Percentiles rank a stretch among this genome's conserved stretches.
Conservation (phyloP, 1,139 yeast genomes). For the Candida frijolesensis region DNA sequence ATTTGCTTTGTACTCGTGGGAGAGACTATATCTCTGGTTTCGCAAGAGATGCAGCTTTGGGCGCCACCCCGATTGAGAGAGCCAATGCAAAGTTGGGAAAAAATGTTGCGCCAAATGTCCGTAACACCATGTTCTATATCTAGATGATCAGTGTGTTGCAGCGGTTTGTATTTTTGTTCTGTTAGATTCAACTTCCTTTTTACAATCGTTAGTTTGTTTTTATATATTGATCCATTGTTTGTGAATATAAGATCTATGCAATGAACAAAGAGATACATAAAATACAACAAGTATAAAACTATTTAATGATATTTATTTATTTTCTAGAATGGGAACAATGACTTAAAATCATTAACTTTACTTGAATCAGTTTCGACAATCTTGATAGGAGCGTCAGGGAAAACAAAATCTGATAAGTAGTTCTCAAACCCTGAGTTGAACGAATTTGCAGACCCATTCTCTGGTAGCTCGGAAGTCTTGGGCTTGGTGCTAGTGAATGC, state of each 20-base stretch:
- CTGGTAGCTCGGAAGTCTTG: background rate
- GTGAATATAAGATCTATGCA: background rate
- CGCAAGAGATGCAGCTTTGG: slow-evolving; percentile 3
- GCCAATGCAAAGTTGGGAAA: slow-evolving; percentile 12
- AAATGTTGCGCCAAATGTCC: slow-evolving; percentile 11
- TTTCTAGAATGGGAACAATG: slow-evolving; percentile 12
- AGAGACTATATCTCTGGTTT: slow-evolving; percentile 14
- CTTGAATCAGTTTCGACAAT: slow-evolving; percentile 24
- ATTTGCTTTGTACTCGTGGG: slow-evolving; percentile 17
- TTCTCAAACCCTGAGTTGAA: slow-evolving; percentile 15
- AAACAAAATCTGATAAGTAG: slow-evolving; percentile 18
- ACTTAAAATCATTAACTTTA: slow-evolving; percentile 31
- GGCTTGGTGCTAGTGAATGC: background rate
- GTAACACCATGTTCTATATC: slow-evolving; percentile 16
- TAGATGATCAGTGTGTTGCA: slow-evolving; percentile 1
- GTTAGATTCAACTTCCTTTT: background rate
- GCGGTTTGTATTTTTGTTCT: background rate
- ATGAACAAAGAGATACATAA: background rate
- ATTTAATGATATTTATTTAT: background rate
- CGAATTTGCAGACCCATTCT: slow-evolving; percentile 17
- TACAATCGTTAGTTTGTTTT: background rate
- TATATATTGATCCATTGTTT: background rate
- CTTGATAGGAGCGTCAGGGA: slow-evolving; percentile 33
- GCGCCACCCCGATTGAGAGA: slow-evolving; percentile 9
- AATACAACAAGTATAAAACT: background rate